These are phyloP conservation scores for Rosa rugosa DNA, from an alignment of 306 rosid genomes.

Conservation along the genomic window DNA sequence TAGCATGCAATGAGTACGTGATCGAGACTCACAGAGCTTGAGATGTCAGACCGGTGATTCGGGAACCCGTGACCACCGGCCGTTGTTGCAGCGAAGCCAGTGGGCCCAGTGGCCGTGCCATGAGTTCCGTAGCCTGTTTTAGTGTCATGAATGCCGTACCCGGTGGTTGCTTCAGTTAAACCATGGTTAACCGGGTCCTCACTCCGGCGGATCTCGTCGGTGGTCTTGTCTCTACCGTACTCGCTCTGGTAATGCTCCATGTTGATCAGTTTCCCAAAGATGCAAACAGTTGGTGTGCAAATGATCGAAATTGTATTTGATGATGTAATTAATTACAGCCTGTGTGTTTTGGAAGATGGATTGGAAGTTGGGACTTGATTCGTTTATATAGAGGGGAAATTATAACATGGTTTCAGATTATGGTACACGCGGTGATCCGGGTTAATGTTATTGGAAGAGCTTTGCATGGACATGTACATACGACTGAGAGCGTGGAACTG, in stretches of 20 bases:
- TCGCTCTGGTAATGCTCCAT: background rate
- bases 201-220: background rate
- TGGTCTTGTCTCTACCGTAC: background rate
- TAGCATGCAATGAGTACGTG: too few relatives aligned
- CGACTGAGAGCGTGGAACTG: background rate
- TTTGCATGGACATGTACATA: background rate
- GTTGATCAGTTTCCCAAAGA: background rate
- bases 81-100: too few relatives aligned
- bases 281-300: background rate
- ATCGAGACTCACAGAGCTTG: slow-evolving; percentile 33
- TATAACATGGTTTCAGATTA: too few relatives aligned
- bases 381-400: background rate
- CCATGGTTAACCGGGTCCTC: background rate
- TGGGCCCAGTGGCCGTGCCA: background rate
- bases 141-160: too few relatives aligned
- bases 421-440: too few relatives aligned
- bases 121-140: too few relatives aligned
- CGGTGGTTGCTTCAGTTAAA: too few relatives aligned
- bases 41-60: slow-evolving; percentile 38
- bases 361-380: background rate
- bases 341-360: background rate
- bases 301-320: background rate
- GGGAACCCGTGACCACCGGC: background rate
- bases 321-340: background rate
- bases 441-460: background rate